These are phyloP conservation scores for Boletus insuetus DNA, from an alignment of 768 basidiomycete species.

Conservation along the genomic window DNA sequence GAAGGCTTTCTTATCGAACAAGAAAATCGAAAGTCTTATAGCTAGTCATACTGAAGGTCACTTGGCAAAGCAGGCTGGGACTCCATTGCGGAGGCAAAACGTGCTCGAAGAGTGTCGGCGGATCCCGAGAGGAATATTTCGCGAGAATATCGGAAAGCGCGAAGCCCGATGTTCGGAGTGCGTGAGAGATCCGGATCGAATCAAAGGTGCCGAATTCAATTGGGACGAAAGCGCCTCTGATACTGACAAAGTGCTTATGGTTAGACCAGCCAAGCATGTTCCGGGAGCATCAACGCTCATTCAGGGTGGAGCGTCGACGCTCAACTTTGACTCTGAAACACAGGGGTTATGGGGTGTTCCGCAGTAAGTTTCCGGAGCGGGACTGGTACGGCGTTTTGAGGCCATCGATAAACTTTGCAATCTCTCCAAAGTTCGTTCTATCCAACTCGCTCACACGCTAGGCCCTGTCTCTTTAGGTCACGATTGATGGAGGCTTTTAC, in stretches of 20 bases:
- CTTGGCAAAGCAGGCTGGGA: neutral
- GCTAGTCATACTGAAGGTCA: neutral
- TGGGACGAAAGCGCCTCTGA: neutral
- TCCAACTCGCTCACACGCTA: too few species aligned
- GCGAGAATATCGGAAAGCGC: neutral
- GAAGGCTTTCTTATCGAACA: neutral
- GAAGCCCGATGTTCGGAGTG: conserved; percentile 1
- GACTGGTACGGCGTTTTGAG: neutral
- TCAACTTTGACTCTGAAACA: conserved; percentile 1
- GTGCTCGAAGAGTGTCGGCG: neutral
- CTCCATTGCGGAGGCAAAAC: neutral
- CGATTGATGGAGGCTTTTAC: neutral
- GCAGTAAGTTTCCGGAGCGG: neutral
- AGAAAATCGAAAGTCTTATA: neutral
- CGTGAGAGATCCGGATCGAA: neutral
- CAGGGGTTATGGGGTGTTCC: neutral
- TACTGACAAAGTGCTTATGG: too few species aligned
- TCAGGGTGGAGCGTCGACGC: neutral
- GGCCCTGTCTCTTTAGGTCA: neutral
- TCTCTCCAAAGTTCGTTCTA: neutral
- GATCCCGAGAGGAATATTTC: conserved; percentile 1
- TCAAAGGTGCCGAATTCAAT: neutral
- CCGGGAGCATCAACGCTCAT: neutral
- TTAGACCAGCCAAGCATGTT: too few species aligned
- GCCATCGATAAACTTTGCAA: neutral